Percentiles rank a stretch among this genome's conserved stretches.
phyloP scores from a whole-genome alignment of 139 green algal species.

The Helicosporidium sp. region DNA sequence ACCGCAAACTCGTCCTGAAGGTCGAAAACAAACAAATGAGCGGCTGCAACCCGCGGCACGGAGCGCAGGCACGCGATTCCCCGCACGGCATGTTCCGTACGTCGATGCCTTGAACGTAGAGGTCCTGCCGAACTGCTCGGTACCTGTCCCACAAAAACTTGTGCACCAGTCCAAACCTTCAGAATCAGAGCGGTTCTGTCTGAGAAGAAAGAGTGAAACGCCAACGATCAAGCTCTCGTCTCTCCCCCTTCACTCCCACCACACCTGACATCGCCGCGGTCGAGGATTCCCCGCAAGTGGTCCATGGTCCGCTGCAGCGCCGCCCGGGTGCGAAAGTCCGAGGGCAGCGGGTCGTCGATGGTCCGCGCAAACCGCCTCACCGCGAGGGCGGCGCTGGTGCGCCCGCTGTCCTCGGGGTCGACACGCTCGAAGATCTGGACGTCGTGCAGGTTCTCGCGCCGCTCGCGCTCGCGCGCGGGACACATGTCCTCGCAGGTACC shows the following conservation, averaged over 20 bases:
- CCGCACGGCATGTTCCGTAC: too few species aligned
- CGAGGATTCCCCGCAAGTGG: conserved; percentile 48
- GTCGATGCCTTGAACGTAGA: conserved; percentile 47
- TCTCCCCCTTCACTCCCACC: too few species aligned
- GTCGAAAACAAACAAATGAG: too few species aligned
- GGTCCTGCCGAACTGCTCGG: conserved; percentile 48
- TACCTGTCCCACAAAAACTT: conserved; percentile 78
- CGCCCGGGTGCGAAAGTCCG: conserved; percentile 43
- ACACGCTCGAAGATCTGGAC: conserved; percentile 47
- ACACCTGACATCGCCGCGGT: conserved; percentile 2
- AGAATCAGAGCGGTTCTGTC: too few species aligned
- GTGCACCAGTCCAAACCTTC: conserved; percentile 35
- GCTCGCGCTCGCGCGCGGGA: conserved; percentile 29
- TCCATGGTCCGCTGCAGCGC: conserved; percentile 45
- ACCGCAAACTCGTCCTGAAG: conserved; percentile 26
- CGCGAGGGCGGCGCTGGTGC: conserved; percentile 26
- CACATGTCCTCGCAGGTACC: conserved; percentile 53
- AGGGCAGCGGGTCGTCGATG: conserved; percentile 28
- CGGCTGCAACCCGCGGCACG: too few species aligned
- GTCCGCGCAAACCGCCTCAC: conserved; percentile 57
- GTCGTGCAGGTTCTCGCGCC: conserved; percentile 26
- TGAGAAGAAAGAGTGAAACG: too few species aligned
- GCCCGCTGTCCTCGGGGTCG: conserved; percentile 13
- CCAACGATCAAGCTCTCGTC: too few species aligned
- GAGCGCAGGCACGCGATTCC: too few species aligned